Base-by-base conservation (phyloP, 2,329 filamentous ascomycete genomes). In the Gnomoniopsis smithogilvyi region DNA sequence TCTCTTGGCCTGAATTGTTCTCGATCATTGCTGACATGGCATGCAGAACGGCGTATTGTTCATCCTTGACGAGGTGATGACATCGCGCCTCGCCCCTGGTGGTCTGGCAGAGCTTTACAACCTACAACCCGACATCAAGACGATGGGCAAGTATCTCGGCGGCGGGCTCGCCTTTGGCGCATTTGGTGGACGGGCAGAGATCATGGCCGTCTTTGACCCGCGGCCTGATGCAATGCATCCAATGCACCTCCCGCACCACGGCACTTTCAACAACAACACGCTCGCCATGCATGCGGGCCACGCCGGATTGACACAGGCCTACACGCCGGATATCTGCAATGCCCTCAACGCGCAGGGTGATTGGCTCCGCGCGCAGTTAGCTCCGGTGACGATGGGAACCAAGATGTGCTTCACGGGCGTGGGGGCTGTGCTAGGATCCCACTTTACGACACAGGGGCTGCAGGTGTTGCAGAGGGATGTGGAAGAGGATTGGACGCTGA, bases 11-110 rank as follows among this genome's bases (percentile, higher is more conserved):
- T 7, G 22, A 17, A 11, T 34, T 19, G 17, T 14, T 17, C 48
- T 51, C 21, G 60, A 38, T 6, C 21, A 21, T 45, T 10, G 17
- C 2, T n/a, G 4, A 10, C 3, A 14, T 7, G 19, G 11, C 3
- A 15, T 19, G 47, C 47, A 78, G 66, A 70, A 75, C 0, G 81
- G 80, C 1, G 82, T 82, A 0, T 59, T 91, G 1, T 79, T 91
- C 63, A 84, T 91, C 38, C 73, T 89, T 15, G 88, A 91, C 67
- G 88, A 91, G 70, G 87, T 91, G 6, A 87, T 89, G 80, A 89
- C 87, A 0, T 87, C 83, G 3, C 78, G 87, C 2, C 71, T 89
- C 30, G 71, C 76, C 19, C 73, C 74, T 1, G 72, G 76, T 7
- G 86, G 87, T 0, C 68, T 85, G 3, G 76, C 78, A 6, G 66